Evolutionary conservation across 768 basidiomycete genomes (phyloP), one percentile per base, ranked within the genome.

Genomic region (Wakefieldia striispora): DNA sequence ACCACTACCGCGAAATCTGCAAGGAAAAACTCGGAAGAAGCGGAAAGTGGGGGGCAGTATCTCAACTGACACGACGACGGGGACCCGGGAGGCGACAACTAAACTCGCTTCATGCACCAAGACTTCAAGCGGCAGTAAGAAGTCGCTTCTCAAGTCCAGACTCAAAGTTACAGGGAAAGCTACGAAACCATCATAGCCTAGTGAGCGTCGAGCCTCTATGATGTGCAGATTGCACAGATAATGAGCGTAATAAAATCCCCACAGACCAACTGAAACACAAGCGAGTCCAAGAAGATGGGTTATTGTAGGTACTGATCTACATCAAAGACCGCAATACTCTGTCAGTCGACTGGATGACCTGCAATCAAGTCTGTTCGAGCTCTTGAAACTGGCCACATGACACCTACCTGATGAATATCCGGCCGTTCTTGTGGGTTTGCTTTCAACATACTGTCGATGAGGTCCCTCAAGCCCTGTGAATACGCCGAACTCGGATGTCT

Each of bases 401-500:
- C 24, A 60, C 73, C 23, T 55, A 92, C 94, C 80, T 86, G 72
- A 54, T 91, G 82, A 27, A 98, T 94, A 70, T 88, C 83, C 16
- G 94, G 94, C 55, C 97, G 70, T 27, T 91, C 82, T 44, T 76
- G 73, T 6, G 94, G 90, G 56, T 97, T 84, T 38, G 87, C 80
- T 52, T 86, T 88, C 43, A 98, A 69, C 87, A 91, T 89, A 39
- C 73, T 73, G 65, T 94, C 88, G 48, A 99, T 90, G 41, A 99
- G 73, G 43, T 84, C 78, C 60, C 79, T 83, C 50, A 95, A 70
- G 5, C 88, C 90, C 61, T 92, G 83, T 13, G 90, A 91, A 67
- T 95, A 97, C n/a, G 79, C 82, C 3, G 88, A 89, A 46, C 72
- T 75, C 1, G 94, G 94, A 59, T 97, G 93, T 59, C 86, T 86